A percentile compares a stretch with the other conserved stretches of the same genome.
Conservation (phyloP, 2,329 filamentous ascomycete species). For the Fusarium cicatricum region DNA sequence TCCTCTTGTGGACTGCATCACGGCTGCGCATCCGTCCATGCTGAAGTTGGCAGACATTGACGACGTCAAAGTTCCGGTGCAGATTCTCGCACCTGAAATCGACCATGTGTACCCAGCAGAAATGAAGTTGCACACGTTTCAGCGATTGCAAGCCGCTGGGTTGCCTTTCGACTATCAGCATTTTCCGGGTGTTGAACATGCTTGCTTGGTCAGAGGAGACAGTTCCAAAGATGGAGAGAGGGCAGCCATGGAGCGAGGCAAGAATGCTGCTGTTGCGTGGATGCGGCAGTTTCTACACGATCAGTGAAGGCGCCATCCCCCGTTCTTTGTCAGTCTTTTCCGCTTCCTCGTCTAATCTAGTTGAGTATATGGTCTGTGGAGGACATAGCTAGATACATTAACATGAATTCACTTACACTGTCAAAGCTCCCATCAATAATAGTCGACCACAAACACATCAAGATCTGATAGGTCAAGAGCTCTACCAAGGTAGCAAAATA, state of each 20-base stretch:
- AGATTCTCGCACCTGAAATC: slow-evolving; percentile 59
- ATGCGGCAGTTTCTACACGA: slow-evolving; percentile 37
- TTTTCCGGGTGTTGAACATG: slow-evolving; percentile 56
- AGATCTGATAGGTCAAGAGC: no score
- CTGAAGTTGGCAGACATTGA: slow-evolving; percentile 57
- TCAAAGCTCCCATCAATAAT: no score
- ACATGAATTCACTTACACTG: no score
- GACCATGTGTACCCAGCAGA: slow-evolving; percentile 53
- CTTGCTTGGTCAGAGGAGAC: slow-evolving; percentile 52
- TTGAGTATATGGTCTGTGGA: no score
- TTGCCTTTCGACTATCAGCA: slow-evolving; percentile 56
- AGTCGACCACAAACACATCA: no score
- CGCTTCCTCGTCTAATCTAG: no score
- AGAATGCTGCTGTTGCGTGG: slow-evolving; percentile 54
- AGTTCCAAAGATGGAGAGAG: slow-evolving; percentile 47
- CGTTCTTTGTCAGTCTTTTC: no score
- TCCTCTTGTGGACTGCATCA: slow-evolving; percentile 55
- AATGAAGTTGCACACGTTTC: slow-evolving; percentile 52
- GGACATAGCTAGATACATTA: no score
- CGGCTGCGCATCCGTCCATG: slow-evolving; percentile 54
- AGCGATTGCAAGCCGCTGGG: slow-evolving; percentile 46
- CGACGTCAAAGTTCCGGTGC: slow-evolving; percentile 55
- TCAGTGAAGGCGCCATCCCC: not conserved
- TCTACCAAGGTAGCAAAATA: no score
- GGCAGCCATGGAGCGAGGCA: slow-evolving; percentile 53